phyloP scores from a whole-genome alignment of 2,329 filamentous ascomycete species.

The Fusarium poae region DNA sequence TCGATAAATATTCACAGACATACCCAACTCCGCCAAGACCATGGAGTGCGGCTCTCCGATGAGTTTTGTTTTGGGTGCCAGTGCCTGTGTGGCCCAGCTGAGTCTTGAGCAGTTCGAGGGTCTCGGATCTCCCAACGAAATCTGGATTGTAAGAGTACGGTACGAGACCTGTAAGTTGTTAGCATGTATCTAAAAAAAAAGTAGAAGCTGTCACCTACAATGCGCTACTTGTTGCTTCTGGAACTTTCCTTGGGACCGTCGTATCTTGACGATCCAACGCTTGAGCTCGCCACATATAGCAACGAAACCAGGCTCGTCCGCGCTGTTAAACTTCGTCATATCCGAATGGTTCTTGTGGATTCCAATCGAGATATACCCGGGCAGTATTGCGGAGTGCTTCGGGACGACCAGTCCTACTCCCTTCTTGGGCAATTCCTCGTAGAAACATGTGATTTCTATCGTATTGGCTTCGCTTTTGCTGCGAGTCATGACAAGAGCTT shows the following conservation, averaged over 20 bases:
- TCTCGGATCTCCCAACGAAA: slow-evolving; percentile 29
- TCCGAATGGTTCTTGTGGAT: slow-evolving; percentile 28
- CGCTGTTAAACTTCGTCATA: slow-evolving; percentile 26
- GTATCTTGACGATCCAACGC: slow-evolving; percentile 26
- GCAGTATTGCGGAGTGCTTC: slow-evolving; percentile 29
- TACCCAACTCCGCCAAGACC: slow-evolving; percentile 42
- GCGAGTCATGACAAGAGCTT: slow-evolving; percentile 10
- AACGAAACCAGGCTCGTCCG: slow-evolving; percentile 21
- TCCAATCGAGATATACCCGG: slow-evolving; percentile 12
- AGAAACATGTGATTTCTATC: slow-evolving; percentile 39
- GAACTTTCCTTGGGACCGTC: rapidly evolving
- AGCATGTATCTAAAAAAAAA: not conserved
- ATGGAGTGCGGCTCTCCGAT: slow-evolving; percentile 11
- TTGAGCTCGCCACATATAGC: slow-evolving; percentile 11
- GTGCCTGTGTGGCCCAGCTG: not conserved
- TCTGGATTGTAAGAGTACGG: slow-evolving; percentile 27
- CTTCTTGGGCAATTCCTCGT: slow-evolving; percentile 37
- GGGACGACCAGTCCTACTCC: slow-evolving; percentile 20
- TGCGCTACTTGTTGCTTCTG: not conserved
- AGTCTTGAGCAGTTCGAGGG: slow-evolving; percentile 13
- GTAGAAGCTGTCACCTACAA: slow-evolving; percentile 1
- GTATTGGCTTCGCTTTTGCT: not conserved
- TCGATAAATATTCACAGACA: not conserved
- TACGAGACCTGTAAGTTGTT: slow-evolving; percentile 16
- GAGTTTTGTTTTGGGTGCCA: rapidly evolving